phyloP scores from a whole-genome alignment of 2,329 filamentous ascomycete genomes.

The Aspergillus tanneri region DNA sequence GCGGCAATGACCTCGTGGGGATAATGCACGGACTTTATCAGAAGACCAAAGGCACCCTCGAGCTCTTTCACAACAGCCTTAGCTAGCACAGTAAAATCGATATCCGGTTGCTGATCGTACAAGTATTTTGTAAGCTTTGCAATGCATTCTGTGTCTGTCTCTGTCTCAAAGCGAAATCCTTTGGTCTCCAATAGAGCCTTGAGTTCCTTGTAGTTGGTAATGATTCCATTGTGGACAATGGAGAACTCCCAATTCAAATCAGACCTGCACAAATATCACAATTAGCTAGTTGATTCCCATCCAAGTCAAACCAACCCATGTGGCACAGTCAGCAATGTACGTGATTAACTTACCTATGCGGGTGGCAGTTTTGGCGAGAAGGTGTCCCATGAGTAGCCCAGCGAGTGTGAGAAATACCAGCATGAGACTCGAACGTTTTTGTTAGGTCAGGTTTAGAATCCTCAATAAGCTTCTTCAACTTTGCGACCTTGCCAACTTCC shows the following conservation, averaged over 20 bases:
- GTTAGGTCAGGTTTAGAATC: constrained; percentile 77
- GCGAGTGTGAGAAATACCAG: constrained; percentile 96
- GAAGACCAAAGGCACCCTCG: constrained; percentile 92
- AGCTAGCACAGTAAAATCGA: constrained; percentile 93
- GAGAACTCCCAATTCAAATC: constrained; percentile 95
- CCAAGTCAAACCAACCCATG: not conserved
- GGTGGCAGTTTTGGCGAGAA: constrained; percentile 94
- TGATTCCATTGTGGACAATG: constrained; percentile 99
- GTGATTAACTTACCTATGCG: constrained; percentile 82
- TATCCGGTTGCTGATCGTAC: constrained; percentile 87
- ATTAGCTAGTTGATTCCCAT: not conserved
- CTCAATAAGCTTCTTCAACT: constrained; percentile 89
- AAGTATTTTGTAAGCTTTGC: constrained; percentile 98
- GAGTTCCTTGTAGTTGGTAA: constrained; percentile 99
- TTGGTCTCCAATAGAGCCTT: constrained; percentile 90
- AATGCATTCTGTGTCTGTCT: constrained; percentile 99
- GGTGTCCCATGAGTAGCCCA: constrained; percentile 98
- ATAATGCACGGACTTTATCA: constrained; percentile 98
- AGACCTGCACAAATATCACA: constrained; percentile 58
- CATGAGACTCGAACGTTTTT: constrained; percentile 96
- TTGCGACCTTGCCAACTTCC: constrained; percentile 98
- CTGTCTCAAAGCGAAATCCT: constrained; percentile 98
- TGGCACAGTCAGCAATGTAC: too few species aligned
- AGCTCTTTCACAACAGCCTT: constrained; percentile 99
- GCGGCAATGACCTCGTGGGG: constrained; percentile 97